phyloP scores from a whole-genome alignment of 1,284 basidiomycete genomes.

The Cryptococcus sp. region DNA sequence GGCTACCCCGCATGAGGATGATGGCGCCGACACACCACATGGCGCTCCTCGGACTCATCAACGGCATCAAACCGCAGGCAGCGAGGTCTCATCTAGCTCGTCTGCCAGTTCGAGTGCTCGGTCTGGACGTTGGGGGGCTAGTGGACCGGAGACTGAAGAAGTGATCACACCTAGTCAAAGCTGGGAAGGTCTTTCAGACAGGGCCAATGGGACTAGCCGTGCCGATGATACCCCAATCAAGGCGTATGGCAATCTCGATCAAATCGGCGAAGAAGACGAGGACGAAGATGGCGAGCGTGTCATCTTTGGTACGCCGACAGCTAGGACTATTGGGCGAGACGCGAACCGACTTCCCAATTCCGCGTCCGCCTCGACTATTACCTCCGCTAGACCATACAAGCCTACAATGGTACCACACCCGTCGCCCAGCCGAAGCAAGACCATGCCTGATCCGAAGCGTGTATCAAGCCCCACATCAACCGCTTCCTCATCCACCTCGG shows the following conservation, averaged over 20 bases:
- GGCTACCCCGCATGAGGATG: conserved; percentile 30
- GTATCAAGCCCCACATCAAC: background rate
- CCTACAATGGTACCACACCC: conserved; percentile 13
- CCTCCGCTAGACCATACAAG: conserved; percentile 11
- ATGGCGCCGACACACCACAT: conserved; percentile 19
- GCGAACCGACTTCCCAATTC: conserved; percentile 12
- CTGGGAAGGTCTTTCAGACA: conserved; percentile 45
- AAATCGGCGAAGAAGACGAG: conserved; percentile 47
- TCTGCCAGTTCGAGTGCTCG: conserved; percentile 23
- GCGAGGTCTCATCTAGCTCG: conserved; percentile 41
- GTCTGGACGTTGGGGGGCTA: conserved; percentile 21
- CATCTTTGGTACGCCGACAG: conserved; percentile 27
- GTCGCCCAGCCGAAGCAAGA: conserved; percentile 17
- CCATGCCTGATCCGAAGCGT: conserved; percentile 4
- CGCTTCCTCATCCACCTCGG: conserved; percentile 6
- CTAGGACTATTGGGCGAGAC: conserved; percentile 3
- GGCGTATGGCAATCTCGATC: conserved; percentile 22
- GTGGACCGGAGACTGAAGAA: conserved; percentile 39
- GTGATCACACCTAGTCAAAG: conserved; percentile 51
- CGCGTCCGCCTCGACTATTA: conserved; percentile 18
- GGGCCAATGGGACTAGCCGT: conserved; percentile 13
- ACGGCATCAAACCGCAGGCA: conserved; percentile 36
- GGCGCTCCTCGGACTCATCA: background rate
- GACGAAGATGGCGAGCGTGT: conserved; percentile 38
- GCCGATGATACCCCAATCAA: conserved; percentile 5